Percentiles rank a stretch among this genome's conserved stretches.
Evolutionary conservation across 176 grass and related monocot species (phyloP).

Genomic region (Olyra latifolia): DNA sequence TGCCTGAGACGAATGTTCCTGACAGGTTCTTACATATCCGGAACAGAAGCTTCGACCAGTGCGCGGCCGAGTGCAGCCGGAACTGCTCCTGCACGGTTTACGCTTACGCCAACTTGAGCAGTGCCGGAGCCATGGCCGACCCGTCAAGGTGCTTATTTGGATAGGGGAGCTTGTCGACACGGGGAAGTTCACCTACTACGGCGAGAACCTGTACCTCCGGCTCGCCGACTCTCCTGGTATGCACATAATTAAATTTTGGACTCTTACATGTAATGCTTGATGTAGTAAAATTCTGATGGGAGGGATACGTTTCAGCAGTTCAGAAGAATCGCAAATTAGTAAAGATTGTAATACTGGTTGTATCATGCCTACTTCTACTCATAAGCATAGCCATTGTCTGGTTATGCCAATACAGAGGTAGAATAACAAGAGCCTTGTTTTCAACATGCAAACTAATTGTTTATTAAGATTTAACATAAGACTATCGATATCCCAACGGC

Average conservation of each 20-base stretch:
- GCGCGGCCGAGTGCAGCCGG: conserved; percentile 18
- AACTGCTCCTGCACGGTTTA: conserved; percentile 55
- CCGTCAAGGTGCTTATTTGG: conserved; percentile 51
- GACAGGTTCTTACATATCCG: neutral
- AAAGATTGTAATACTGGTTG: neutral
- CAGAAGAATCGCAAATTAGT: neutral
- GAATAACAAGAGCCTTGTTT: neutral
- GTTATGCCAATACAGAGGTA: conserved; percentile 19
- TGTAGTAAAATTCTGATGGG: neutral
- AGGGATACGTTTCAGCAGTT: neutral
- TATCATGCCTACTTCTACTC: neutral
- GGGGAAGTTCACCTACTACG: neutral
- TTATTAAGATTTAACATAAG: neutral
- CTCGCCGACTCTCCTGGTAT: conserved; percentile 38
- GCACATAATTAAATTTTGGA: too few species aligned
- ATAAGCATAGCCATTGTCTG: neutral
- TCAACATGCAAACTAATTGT: neutral
- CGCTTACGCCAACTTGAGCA: conserved; percentile 11
- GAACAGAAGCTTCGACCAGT: conserved; percentile 28
- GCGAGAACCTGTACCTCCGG: conserved; percentile 44
- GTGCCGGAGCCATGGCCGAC: neutral
- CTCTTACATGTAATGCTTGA: neutral
- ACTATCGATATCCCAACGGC: neutral
- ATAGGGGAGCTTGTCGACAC: conserved; percentile 36
- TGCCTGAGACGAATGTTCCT: conserved; percentile 29